Evolutionary conservation across 148 eudicot genomes (phyloP).

Genomic region (Limonium bicolor): DNA sequence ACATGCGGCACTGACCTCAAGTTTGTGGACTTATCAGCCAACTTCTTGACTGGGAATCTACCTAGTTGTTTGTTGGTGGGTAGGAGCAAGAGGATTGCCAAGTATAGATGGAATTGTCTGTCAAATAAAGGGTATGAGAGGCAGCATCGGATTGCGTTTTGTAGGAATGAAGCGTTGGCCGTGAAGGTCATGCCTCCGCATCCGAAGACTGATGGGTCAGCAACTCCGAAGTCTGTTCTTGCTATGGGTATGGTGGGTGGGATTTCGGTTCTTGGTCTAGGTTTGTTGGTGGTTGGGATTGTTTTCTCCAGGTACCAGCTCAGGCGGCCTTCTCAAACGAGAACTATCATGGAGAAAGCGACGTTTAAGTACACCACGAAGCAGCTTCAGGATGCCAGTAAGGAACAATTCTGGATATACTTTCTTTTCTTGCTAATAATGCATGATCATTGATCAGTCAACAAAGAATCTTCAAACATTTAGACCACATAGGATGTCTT

Average conservation of each 20-base stretch:
- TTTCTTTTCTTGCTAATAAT: background rate
- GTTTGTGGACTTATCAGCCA: conserved; percentile 34
- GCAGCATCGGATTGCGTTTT: conserved; percentile 34
- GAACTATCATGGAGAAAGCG: conserved; percentile 42
- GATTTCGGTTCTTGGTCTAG: conserved; percentile 31
- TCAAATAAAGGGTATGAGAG: conserved; percentile 9
- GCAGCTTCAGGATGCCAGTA: conserved; percentile 69
- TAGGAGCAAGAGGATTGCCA: conserved; percentile 7
- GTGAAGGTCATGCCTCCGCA: conserved; percentile 27
- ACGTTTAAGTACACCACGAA: conserved; percentile 34
- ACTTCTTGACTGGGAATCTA: conserved; percentile 44
- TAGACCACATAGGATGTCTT: too few species aligned
- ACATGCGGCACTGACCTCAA: conserved; percentile 25
- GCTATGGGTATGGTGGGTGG: conserved; percentile 53
- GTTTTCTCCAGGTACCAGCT: conserved; percentile 11
- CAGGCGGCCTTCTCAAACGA: too few species aligned
- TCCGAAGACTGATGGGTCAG: conserved; percentile 11
- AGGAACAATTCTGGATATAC: conserved; percentile 9
- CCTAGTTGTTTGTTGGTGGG: conserved; percentile 28
- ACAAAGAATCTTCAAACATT: too few species aligned
- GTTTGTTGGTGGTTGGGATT: conserved; percentile 25
- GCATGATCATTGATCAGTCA: too few species aligned
- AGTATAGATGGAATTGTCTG: conserved; percentile 35
- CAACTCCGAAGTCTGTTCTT: conserved; percentile 31
- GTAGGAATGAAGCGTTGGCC: conserved; percentile 55